Percentiles rank a stretch among this genome's conserved stretches.
These are phyloP conservation scores for Anthostomella pinea DNA, from an alignment of 2,329 filamentous ascomycete genomes.

Conservation along the genomic window DNA sequence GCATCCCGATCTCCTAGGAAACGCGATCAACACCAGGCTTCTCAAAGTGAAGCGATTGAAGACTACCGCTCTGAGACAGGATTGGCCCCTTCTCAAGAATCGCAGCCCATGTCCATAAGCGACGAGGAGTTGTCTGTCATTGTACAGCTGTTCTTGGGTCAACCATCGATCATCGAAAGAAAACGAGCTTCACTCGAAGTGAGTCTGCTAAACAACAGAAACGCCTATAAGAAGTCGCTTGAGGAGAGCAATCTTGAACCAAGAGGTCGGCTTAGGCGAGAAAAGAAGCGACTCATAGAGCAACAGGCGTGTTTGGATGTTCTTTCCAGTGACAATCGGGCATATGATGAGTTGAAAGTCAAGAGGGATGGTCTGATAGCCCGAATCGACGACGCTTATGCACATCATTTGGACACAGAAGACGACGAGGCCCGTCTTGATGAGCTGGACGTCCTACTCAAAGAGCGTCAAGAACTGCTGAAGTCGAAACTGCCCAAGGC, in stretches of 20 bases:
- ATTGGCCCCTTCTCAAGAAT: conserved; percentile 9
- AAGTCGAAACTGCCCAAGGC: conserved; percentile 41
- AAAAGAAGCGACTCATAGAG: conserved; percentile 46
- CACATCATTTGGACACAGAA: conserved; percentile 48
- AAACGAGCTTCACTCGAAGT: conserved; percentile 39
- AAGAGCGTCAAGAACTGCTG: conserved; percentile 42
- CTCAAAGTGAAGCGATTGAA: conserved; percentile 10
- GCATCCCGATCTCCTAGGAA: conserved; percentile 21
- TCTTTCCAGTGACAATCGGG: conserved; percentile 40
- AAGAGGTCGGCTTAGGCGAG: conserved; percentile 46
- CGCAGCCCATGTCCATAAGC: conserved; percentile 14
- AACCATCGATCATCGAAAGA: conserved; percentile 33
- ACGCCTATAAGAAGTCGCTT: conserved; percentile 47
- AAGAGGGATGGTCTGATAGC: conserved; percentile 46
- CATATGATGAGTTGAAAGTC: conserved; percentile 40
- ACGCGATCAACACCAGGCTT: conserved; percentile 9
- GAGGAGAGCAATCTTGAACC: conserved; percentile 44
- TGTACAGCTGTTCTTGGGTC: conserved; percentile 34
- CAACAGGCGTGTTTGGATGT: conserved; percentile 44
- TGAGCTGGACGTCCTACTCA: conserved; percentile 44
- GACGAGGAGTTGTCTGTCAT: conserved; percentile 34
- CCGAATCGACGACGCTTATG: conserved; percentile 49
- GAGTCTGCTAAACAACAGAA: conserved; percentile 45
- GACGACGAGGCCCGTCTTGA: conserved; percentile 51
- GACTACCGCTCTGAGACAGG: conserved; percentile 6